Evolutionary conservation across 2,329 filamentous ascomycete genomes (phyloP).

Genomic region (Alternaria sp.): DNA sequence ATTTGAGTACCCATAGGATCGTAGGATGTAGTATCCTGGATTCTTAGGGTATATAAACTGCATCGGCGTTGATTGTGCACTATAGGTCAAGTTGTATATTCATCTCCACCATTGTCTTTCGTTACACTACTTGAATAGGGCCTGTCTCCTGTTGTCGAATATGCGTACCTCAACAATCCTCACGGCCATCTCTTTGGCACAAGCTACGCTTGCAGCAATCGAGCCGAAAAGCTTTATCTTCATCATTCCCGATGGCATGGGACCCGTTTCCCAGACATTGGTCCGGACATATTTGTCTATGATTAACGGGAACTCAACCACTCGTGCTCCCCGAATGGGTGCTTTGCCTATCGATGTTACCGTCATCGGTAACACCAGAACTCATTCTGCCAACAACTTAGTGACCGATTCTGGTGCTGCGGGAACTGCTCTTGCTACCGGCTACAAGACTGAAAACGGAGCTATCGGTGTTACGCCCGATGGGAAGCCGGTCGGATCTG

Average conservation of each 20-base stretch:
- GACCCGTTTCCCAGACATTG: conserved; percentile 34
- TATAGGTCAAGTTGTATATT: background rate
- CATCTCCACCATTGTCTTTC: background rate
- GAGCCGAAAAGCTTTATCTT: conserved; percentile 33
- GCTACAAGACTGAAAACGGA: conserved; percentile 52
- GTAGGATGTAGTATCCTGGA: background rate
- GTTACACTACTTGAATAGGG: background rate
- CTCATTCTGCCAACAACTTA: conserved; percentile 43
- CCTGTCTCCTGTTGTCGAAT: background rate
- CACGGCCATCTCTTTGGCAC: background rate
- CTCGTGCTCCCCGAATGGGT: conserved; percentile 27
- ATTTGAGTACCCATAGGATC: background rate
- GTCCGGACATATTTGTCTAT: conserved; percentile 33
- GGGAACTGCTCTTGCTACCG: conserved; percentile 53
- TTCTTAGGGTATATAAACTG: background rate
- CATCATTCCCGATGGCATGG: conserved; percentile 38
- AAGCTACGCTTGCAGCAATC: conserved; percentile 7
- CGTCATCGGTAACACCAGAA: conserved; percentile 35
- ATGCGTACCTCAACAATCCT: conserved; percentile 4
- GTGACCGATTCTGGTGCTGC: conserved; percentile 55
- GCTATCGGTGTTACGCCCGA: conserved; percentile 49
- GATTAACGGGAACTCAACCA: conserved; percentile 27
- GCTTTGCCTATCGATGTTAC: conserved; percentile 29
- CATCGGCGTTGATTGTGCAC: background rate
- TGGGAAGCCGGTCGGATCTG: conserved; percentile 49